A percentile compares a stretch with the other conserved stretches of the same genome.
Evolutionary conservation across 2,329 filamentous ascomycete genomes (phyloP).

Genomic region (Venturia effusa): DNA sequence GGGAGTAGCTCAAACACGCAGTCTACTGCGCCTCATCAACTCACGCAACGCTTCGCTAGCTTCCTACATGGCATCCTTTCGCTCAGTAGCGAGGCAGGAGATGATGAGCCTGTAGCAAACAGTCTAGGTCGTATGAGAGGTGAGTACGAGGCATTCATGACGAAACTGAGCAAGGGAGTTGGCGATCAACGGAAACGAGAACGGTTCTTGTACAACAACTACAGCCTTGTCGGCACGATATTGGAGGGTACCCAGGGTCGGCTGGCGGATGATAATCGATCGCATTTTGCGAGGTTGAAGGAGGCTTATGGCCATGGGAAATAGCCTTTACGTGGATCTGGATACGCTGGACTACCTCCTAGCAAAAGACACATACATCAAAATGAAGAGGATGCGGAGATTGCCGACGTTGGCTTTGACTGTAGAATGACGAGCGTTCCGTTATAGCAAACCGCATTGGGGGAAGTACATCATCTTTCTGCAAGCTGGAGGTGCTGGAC

Average conservation of each 20-base stretch:
- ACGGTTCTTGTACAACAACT: constrained; percentile 91
- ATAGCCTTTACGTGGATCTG: neutral
- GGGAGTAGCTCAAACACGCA: constrained; percentile 44
- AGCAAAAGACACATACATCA: neutral
- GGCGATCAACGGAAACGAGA: constrained; percentile 71
- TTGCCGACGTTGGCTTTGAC: no score
- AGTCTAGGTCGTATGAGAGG: constrained; percentile 65
- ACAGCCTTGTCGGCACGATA: constrained; percentile 86
- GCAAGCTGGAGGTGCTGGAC: no score
- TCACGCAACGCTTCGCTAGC: constrained; percentile 93
- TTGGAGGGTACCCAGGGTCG: constrained; percentile 62
- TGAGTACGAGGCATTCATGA: constrained; percentile 76
- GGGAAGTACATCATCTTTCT: no score
- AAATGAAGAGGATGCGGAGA: neutral
- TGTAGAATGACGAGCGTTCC: no score
- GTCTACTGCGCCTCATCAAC: constrained; percentile 75
- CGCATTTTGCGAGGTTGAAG: constrained; percentile 57
- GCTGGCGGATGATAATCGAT: constrained; percentile 62
- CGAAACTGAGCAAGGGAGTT: constrained; percentile 61
- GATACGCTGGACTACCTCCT: neutral
- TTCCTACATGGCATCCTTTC: constrained; percentile 74
- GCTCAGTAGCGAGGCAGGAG: constrained; percentile 79
- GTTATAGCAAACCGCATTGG: no score
- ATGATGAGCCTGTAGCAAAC: constrained; percentile 83
- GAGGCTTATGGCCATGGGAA: constrained; percentile 18